Evolutionary conservation across 257 asterid genomes (phyloP), one percentile per base, ranked within the genome.

Genomic region (Petunia secreta): DNA sequence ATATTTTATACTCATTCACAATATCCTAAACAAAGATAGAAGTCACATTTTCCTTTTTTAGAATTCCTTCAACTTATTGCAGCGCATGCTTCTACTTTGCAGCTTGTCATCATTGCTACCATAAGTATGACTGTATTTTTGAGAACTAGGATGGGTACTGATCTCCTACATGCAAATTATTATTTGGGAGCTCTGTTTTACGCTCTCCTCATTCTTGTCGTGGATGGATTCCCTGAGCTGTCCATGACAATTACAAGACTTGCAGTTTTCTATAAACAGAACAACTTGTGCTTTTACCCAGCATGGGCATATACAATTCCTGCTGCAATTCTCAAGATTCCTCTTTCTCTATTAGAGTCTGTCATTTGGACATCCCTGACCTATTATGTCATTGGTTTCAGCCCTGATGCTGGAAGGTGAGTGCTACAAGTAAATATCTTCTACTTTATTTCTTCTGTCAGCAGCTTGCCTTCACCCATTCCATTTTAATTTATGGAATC

Each of bases 371-470:
- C 95, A 14, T 39, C 82, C 75, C 79, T 90, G 43, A 90, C 91
- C 67, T 90, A 90, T 80, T 90, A 85, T 44, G 86, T 81, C 11
- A 88, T 88, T 34, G 93, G 93, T 2, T 90, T 80, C 67, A 84
- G 79, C 77, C 93, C 93, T 3, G 90, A 90, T 81, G 86, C 85
- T 34, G 92, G 91, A 73, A 89, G 97, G 97, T 91, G 58, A 80
- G 91, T 80, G 54, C 64, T 66, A 40, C 53, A 71, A 36, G 43
- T 60, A 15, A 82, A 46, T 69, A 46, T 74, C 39, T 50, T 39
- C 55, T 53, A 40, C 66, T 58, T 8, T 58, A 25, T 8, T 48
- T 48, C 77, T 71, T 71, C 25, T 34, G 36, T 34, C 62, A 11
- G 77, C 44, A 71, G 77, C 60, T 71, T 46, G 39, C 40, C 44